Conservation (phyloP, 2,329 filamentous ascomycete species). For the Albifimbria verrucaria region DNA sequence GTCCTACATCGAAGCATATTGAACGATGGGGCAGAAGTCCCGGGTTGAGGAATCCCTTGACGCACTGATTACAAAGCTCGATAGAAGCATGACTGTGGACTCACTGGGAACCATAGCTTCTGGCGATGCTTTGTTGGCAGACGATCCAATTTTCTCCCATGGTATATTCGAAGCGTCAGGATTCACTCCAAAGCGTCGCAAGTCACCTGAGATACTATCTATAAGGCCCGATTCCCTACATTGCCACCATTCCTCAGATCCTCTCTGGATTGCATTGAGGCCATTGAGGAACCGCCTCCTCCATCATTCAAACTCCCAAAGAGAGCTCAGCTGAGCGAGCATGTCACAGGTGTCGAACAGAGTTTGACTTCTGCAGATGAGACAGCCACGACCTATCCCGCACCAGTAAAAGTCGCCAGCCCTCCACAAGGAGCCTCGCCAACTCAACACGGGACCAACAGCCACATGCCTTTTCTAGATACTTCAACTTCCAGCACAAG, state of each 20-base stretch:
- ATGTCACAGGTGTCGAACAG: no score
- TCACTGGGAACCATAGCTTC: not conserved
- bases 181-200: conserved; percentile 16
- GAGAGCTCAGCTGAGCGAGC: no score
- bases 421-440: not conserved
- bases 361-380: not conserved
- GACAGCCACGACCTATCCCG: not conserved
- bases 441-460: not conserved
- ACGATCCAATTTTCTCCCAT: conserved; percentile 11
- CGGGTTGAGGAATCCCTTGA: no score
- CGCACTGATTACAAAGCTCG: not conserved
- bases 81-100: not conserved
- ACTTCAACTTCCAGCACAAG: not conserved
- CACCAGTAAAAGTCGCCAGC: not conserved
- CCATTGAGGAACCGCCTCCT: not conserved
- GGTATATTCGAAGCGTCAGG: conserved; percentile 13
- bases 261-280: not conserved
- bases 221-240: conserved; percentile 9
- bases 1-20: no score
- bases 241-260: conserved; percentile 12
- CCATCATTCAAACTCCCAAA: not conserved
- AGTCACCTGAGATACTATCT: not conserved
- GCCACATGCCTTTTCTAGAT: not conserved
- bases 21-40: no score
- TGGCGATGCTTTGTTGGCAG: conserved; percentile 6